phyloP scores from a whole-genome alignment of 257 asterid species.

The Salvia hispanica region DNA sequence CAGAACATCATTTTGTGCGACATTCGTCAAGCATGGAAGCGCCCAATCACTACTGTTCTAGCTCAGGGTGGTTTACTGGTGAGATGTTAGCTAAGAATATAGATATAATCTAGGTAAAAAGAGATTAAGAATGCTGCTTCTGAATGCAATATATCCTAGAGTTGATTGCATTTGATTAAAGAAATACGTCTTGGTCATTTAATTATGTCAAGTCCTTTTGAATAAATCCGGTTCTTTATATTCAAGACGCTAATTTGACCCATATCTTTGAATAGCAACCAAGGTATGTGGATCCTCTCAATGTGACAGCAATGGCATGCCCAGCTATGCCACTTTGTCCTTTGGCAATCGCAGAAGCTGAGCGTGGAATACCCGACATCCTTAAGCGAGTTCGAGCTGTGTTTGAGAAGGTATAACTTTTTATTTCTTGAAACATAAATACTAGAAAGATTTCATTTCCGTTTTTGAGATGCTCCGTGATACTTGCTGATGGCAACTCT shows the following conservation, averaged over 20 bases:
- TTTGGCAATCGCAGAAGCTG: slow-evolving; percentile 95
- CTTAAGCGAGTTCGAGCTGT: slow-evolving; percentile 87
- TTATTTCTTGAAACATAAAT: slow-evolving; percentile 16
- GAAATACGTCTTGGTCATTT: not conserved
- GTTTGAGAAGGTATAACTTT: slow-evolving; percentile 69
- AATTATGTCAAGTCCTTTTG: not conserved
- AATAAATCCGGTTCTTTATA: not conserved
- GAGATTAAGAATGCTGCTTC: slow-evolving; percentile 1
- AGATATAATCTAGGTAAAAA: not conserved
- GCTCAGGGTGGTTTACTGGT: slow-evolving; percentile 99
- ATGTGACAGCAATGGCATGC: slow-evolving; percentile 95
- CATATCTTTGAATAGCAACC: slow-evolving; percentile 66
- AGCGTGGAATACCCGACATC: slow-evolving; percentile 91
- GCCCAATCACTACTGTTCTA: slow-evolving; percentile 76
- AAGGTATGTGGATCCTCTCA: slow-evolving; percentile 88
- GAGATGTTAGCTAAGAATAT: slow-evolving; percentile 32
- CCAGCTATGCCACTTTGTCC: slow-evolving; percentile 98
- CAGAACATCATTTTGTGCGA: slow-evolving; percentile 87
- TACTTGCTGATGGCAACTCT: slow-evolving; percentile 20
- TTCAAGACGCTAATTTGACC: slow-evolving; percentile 10
- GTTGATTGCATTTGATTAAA: slow-evolving; percentile 5
- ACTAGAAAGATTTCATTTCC: not conserved
- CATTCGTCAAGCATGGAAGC: slow-evolving; percentile 79
- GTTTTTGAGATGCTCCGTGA: not conserved
- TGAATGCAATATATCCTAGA: not conserved